phyloP scores from a whole-genome alignment of 768 basidiomycete genomes.

The Mycena indigotica region DNA sequence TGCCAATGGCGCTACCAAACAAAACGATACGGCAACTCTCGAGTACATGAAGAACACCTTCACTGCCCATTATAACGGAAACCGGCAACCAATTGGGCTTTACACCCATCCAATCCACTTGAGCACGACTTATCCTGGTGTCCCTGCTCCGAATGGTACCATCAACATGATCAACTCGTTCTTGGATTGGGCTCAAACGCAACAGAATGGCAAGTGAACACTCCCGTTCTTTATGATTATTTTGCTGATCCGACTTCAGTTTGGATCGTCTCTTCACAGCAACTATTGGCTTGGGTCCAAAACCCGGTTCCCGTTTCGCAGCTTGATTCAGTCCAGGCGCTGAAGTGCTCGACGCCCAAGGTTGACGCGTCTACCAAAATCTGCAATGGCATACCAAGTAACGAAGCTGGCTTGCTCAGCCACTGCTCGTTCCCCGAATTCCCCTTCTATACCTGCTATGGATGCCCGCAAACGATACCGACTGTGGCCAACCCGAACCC shows the following conservation, averaged over 20 bases:
- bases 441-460: conserved; percentile 82
- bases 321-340: conserved; percentile 51
- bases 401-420: conserved; percentile 61
- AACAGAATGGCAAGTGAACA: conserved; percentile 54
- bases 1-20: conserved; percentile 50
- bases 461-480: conserved; percentile 62
- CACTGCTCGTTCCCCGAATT: conserved; percentile 72
- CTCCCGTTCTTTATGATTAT: background rate
- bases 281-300: conserved; percentile 73
- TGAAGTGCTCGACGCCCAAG: conserved; percentile 67
- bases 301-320: conserved; percentile 68
- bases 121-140: conserved; percentile 62
- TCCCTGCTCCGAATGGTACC: conserved; percentile 49
- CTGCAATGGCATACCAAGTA: conserved; percentile 76
- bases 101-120: conserved; percentile 80
- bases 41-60: conserved; percentile 77
- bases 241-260: conserved; percentile 39
- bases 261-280: conserved; percentile 73
- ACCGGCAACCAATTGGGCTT: conserved; percentile 77
- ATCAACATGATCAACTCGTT: conserved; percentile 79
- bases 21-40: conserved; percentile 66
- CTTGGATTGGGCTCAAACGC: conserved; percentile 79
- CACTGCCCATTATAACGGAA: conserved; percentile 70
- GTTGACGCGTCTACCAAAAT: conserved; percentile 57
- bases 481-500: conserved; percentile 68